These are phyloP conservation scores for Globisporangium takayamanum DNA, from an alignment of 352 stramenopile species.

Conservation along the genomic window DNA sequence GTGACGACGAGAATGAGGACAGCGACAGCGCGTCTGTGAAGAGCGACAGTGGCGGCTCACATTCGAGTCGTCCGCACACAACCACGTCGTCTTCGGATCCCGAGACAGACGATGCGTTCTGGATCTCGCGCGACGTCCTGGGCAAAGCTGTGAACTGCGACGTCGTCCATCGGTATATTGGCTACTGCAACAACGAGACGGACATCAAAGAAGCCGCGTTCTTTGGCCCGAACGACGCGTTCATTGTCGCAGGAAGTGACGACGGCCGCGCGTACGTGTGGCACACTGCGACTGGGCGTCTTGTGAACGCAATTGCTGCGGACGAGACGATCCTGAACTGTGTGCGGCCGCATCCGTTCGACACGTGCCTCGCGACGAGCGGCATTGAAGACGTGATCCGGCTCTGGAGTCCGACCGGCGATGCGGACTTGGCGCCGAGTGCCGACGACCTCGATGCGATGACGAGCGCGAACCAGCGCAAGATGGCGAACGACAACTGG, in stretches of 20 bases:
- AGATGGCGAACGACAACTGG: slow-evolving; percentile 48
- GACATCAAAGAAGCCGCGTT: slow-evolving; percentile 89
- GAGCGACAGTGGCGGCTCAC: not conserved
- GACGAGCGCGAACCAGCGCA: slow-evolving; percentile 49
- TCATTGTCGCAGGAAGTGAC: slow-evolving; percentile 84
- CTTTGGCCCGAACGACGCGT: slow-evolving; percentile 81
- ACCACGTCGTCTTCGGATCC: not conserved
- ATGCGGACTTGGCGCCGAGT: slow-evolving; percentile 28
- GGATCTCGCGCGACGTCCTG: slow-evolving; percentile 34
- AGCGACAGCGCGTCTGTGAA: slow-evolving; percentile 2
- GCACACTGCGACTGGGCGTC: slow-evolving; percentile 66
- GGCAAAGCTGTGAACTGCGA: slow-evolving; percentile 51
- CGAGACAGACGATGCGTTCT: slow-evolving; percentile 31
- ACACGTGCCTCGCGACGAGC: slow-evolving; percentile 73
- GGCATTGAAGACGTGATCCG: slow-evolving; percentile 81
- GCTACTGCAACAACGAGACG: slow-evolving; percentile 85
- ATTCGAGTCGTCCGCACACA: not conserved
- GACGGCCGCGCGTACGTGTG: slow-evolving; percentile 84
- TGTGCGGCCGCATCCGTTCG: slow-evolving; percentile 76
- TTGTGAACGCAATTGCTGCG: slow-evolving; percentile 79
- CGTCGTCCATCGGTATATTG: slow-evolving; percentile 68
- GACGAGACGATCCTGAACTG: slow-evolving; percentile 88
- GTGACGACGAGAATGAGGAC: slow-evolving; percentile 1
- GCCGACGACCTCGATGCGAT: slow-evolving; percentile 50
- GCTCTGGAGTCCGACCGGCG: slow-evolving; percentile 59